Percentiles rank a stretch among this genome's conserved stretches.
Evolutionary conservation across 257 asterid genomes (phyloP).

Genomic region (Salvia rosmarinus): DNA sequence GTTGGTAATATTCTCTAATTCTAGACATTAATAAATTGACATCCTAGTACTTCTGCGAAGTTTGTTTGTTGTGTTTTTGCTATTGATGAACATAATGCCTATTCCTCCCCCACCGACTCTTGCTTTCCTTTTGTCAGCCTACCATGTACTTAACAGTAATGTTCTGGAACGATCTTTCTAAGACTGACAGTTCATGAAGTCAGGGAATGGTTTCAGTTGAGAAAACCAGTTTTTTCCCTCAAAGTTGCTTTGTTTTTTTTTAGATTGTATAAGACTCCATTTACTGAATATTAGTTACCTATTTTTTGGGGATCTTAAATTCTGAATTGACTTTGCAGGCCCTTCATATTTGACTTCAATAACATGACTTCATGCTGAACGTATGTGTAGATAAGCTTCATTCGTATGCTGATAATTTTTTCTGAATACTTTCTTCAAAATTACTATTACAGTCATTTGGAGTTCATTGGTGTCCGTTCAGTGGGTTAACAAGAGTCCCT

Average conservation of each 20-base stretch:
- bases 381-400: conserved; percentile 9
- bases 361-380: not conserved
- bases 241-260: conserved; percentile 9
- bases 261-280: not conserved
- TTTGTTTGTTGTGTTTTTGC: not conserved
- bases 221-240: not conserved
- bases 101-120: not conserved
- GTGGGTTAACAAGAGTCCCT: conserved; percentile 75
- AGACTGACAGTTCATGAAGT: conserved; percentile 17
- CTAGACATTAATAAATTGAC: not conserved
- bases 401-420: conserved; percentile 3
- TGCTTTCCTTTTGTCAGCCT: not conserved
- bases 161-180: conserved; percentile 6
- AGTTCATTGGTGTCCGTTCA: conserved; percentile 93
- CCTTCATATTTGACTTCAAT: not conserved
- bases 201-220: not conserved
- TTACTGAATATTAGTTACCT: not conserved
- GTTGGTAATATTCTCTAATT: not conserved
- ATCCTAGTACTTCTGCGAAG: not conserved
- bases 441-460: conserved; percentile 79
- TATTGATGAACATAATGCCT: not conserved
- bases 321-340: not conserved
- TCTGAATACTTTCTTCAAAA: conserved; percentile 30
- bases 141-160: not conserved
- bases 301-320: not conserved